Evolutionary conservation across 352 stramenopile species (phyloP).

Genomic region (Phytopythium ostracodes): DNA sequence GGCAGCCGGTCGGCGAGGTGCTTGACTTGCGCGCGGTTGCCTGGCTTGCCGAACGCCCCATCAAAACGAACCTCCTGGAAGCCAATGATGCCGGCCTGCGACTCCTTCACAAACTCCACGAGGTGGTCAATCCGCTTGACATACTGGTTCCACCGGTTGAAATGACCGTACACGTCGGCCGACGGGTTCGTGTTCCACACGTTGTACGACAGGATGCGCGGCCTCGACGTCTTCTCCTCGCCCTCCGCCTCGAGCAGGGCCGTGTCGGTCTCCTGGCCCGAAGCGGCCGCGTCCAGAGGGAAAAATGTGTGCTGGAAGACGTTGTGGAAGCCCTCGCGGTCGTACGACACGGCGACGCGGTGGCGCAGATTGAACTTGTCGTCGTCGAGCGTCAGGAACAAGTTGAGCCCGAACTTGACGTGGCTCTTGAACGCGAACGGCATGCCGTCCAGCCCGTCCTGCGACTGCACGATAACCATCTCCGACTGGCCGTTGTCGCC

Average conservation of each 20-base stretch:
- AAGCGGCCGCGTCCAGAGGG: conserved; percentile 15
- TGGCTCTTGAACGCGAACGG: conserved; percentile 51
- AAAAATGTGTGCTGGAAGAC: conserved; percentile 69
- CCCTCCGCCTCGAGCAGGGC: conserved; percentile 11
- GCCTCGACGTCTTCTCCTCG: conserved; percentile 3
- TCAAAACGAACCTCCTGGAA: conserved; percentile 89
- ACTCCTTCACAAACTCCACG: conserved; percentile 39
- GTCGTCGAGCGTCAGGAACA: conserved; percentile 67
- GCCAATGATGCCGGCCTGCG: conserved; percentile 64
- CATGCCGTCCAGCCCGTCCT: conserved; percentile 22
- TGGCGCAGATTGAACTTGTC: conserved; percentile 45
- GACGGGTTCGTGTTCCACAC: conserved; percentile 89
- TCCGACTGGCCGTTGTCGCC: conserved; percentile 66
- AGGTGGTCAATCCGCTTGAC: conserved; percentile 72
- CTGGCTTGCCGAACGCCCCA: conserved; percentile 52
- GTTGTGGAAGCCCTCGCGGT: conserved; percentile 68
- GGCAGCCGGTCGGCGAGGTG: conserved; percentile 60
- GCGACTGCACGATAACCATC: conserved; percentile 66
- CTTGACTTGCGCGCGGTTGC: conserved; percentile 72
- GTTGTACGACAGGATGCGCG: conserved; percentile 84
- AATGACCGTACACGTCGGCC: conserved; percentile 49
- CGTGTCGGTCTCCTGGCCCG: conserved; percentile 11
- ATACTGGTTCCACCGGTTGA: conserved; percentile 70
- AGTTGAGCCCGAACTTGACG: conserved; percentile 69
- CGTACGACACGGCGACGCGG: conserved; percentile 56